Evolutionary conservation across 2,329 filamentous ascomycete species (phyloP).

Genomic region (Monilinia fructigena): DNA sequence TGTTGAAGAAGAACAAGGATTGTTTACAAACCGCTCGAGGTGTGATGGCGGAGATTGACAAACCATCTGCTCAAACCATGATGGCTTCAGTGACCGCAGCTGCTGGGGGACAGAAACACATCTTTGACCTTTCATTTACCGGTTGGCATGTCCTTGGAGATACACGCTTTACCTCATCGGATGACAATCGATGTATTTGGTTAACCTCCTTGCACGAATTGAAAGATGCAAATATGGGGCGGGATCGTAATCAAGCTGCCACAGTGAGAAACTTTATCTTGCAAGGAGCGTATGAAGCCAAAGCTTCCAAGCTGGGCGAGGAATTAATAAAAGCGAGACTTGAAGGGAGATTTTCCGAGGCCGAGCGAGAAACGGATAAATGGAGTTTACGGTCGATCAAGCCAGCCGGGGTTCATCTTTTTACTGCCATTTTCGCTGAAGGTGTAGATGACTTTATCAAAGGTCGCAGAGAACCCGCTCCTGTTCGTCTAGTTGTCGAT

Average conservation of each 20-base stretch:
- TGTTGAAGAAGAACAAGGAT: conserved; percentile 68
- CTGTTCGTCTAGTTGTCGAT: conserved; percentile 72
- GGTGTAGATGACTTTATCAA: conserved; percentile 60
- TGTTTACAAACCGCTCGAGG: conserved; percentile 69
- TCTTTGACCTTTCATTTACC: conserved; percentile 71
- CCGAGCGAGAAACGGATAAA: conserved; percentile 74
- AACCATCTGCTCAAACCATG: conserved; percentile 64
- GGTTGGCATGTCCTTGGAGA: conserved; percentile 70
- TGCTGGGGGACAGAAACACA: conserved; percentile 55
- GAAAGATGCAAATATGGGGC: conserved; percentile 52
- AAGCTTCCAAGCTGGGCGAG: conserved; percentile 73
- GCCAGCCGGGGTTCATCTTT: conserved; percentile 58
- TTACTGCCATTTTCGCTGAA: conserved; percentile 72
- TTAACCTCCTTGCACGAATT: conserved; percentile 64
- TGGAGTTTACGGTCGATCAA: conserved; percentile 76
- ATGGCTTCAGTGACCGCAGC: conserved; percentile 64
- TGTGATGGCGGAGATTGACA: conserved; percentile 81
- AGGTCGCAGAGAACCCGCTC: conserved; percentile 65
- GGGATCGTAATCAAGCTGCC: conserved; percentile 50
- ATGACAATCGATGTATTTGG: conserved; percentile 63
- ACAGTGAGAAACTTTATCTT: conserved; percentile 70
- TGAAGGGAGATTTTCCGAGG: conserved; percentile 78
- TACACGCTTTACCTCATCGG: conserved; percentile 70
- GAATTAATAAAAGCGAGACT: conserved; percentile 84
- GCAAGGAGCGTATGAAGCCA: conserved; percentile 74